phyloP scores from a whole-genome alignment of 2,329 filamentous ascomycete genomes.

The Podosphaera fusca region DNA sequence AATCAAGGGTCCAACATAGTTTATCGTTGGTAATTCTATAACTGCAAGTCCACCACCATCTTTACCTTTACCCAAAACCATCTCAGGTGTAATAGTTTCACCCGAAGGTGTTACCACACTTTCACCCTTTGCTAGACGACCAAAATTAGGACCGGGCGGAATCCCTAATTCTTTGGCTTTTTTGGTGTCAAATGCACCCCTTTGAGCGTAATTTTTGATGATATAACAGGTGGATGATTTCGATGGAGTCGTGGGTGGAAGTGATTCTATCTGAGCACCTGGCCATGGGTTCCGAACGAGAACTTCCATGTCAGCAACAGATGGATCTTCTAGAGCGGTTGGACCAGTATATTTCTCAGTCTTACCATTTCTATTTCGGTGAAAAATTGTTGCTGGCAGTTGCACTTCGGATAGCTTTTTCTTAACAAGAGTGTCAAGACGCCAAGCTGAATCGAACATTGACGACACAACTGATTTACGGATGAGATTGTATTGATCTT shows the following conservation, averaged over 20 bases:
- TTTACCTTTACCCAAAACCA: conserved; percentile 51
- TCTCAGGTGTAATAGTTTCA: conserved; percentile 53
- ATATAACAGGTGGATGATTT: conserved; percentile 65
- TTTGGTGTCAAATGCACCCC: conserved; percentile 56
- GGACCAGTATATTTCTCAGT: conserved; percentile 51
- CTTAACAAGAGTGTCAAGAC: conserved; percentile 43
- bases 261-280: conserved; percentile 33
- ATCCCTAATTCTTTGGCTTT: conserved; percentile 45
- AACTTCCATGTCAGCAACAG: conserved; percentile 43
- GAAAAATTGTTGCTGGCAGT: conserved; percentile 46
- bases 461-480: conserved; percentile 41
- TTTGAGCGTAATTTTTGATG: conserved; percentile 47
- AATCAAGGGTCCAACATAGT: conserved; percentile 49
- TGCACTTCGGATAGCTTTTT: conserved; percentile 41
- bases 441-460: conserved; percentile 66
- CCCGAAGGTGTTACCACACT: conserved; percentile 42
- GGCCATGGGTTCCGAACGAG: conserved; percentile 62
- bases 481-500: conserved; percentile 24
- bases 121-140: conserved; percentile 31
- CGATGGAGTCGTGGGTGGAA: conserved; percentile 47
- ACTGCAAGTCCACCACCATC: conserved; percentile 55
- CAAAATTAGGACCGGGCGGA: conserved; percentile 31
- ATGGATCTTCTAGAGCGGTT: conserved; percentile 24
- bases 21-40: conserved; percentile 48
- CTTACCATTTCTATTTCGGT: conserved; percentile 38